Evolutionary conservation across 2,329 filamentous ascomycete genomes (phyloP), one percentile per base, ranked within the genome.

Genomic region (Calonectria fujianensis): DNA sequence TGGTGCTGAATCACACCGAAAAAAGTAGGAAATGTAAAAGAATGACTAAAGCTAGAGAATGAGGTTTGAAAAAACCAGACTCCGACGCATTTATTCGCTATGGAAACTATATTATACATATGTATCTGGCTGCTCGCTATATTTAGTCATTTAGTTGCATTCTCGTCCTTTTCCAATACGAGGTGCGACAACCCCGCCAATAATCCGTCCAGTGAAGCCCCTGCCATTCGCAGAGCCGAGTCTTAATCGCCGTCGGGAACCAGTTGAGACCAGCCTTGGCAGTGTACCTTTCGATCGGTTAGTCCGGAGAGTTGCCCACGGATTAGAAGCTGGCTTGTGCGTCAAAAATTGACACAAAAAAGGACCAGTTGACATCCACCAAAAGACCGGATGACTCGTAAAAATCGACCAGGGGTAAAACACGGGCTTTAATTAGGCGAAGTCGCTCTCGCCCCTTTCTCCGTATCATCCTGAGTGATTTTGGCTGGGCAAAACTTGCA

Each of bases 151-250:
- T 24, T 2, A 5, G 32, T 39, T 20, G 32, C 20, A 20, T 61
- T 18, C 32, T 61, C 10, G n/a, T 24, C 54, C 32, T 27, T 16
- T 61, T 27, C 20, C 54, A 39, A 61, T 61, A 61, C 54, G 54
- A 61, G 20, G n/a, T 61, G 13, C 54, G 8, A 39, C 16, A n/a
- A 10, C 20, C 54, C 54, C 54, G 32, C 54, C 20, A 39, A 37
- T 61, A 61, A 61, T 61, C 54, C n/a, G 32, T 39, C 54, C 54
- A 61, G 54, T 61, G 11, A 39, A 20, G 24, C n/a, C 57, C 32
- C 57, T 24, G 57, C n/a, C 57, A 61, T n/a, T 27, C 6, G n/a
- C 13, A 24, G n/a, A 24, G 35, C 13, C 13, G n/a, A 61, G 32
- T 10, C n/a, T 35, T n/a, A 32, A 11, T 59, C 31, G 37, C 20